These are phyloP conservation scores for Salmacisia buchloeana DNA, from an alignment of 1,284 basidiomycete species.

Conservation along the genomic window DNA sequence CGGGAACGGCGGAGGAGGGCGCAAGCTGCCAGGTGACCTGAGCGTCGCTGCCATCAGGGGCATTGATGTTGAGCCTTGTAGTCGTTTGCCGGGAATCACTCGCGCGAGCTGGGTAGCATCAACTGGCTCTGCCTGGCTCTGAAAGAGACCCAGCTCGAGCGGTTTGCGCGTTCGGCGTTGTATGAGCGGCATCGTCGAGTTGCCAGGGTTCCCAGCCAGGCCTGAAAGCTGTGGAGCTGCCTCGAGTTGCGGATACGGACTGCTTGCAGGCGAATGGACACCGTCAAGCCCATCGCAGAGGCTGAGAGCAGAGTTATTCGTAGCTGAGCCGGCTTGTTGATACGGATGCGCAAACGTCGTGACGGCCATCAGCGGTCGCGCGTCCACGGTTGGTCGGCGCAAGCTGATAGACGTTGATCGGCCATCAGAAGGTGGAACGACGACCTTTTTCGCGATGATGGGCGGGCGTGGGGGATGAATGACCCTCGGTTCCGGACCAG, in stretches of 20 bases:
- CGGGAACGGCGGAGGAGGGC: neutral
- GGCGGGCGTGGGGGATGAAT: too few species aligned
- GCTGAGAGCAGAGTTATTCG: too few species aligned
- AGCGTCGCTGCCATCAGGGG: neutral
- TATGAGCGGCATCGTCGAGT: neutral
- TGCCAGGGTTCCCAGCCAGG: neutral
- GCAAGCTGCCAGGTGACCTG: neutral
- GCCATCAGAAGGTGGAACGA: too few species aligned
- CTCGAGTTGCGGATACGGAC: neutral
- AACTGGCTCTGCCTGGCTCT: neutral
- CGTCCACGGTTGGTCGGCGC: too few species aligned
- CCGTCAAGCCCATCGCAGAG: too few species aligned
- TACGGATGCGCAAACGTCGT: too few species aligned
- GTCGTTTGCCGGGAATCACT: neutral
- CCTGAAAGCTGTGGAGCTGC: neutral
- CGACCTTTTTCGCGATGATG: too few species aligned
- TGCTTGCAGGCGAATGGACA: too few species aligned
- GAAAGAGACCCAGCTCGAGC: neutral
- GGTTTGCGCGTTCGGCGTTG: neutral
- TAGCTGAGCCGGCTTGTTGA: too few species aligned
- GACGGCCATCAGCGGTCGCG: too few species aligned
- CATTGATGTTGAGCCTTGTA: neutral
- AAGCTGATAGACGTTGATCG: too few species aligned
- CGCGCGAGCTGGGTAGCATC: neutral
- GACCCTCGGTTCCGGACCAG: too few species aligned